Base-by-base conservation (phyloP, 371 early-diverging fungal genomes). In the Mycotypha africana region DNA sequence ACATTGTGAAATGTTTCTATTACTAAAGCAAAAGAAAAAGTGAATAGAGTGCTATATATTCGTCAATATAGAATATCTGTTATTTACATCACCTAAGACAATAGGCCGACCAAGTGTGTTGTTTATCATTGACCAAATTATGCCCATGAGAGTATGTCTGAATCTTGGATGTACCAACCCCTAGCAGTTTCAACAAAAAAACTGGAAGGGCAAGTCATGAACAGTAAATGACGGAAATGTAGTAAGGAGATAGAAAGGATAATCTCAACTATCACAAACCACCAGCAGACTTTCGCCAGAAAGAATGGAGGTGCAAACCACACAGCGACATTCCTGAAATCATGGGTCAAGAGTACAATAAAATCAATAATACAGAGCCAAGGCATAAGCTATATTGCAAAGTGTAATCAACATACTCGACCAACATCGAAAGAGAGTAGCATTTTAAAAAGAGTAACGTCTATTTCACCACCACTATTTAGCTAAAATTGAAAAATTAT, bases 81-180 rank as follows among this genome's bases (percentile, higher is more conserved):
- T 44, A 44, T 16, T n/a, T 34, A 44, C 23, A 44, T 44, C 44
- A 44, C 44, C 44, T 33, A 12, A 44, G 23, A 44, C 23, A 44
- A 44, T 44, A 44, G 44, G 44, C 21, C 22, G 34, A 22, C 34
- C 44, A 44, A 44, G 23, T 44, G 44, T 44, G 44, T 44, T 28
- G 28, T 28, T n/a, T 44, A 44, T 33, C 1, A 34, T 33, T 11
- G 17, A 33, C 44, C 44, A 44, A 32, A 44, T 44, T 44, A 44
- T 34, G 44, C 44, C 15, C 44, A 33, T 44, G 35, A 44, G 21
- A 33, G 21, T 34, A 44, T 34, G 23, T 44, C 35, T 35, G 23
- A 44, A 21, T 44, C 33, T 44, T 44, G 32, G 21, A 33, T 44
- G 44, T 44, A 44, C 44, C 35, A 44, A 33, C 34, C 44, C 28